Evolutionary conservation across 768 basidiomycete species (phyloP).

Genomic region (Lactifluus echinatus): DNA sequence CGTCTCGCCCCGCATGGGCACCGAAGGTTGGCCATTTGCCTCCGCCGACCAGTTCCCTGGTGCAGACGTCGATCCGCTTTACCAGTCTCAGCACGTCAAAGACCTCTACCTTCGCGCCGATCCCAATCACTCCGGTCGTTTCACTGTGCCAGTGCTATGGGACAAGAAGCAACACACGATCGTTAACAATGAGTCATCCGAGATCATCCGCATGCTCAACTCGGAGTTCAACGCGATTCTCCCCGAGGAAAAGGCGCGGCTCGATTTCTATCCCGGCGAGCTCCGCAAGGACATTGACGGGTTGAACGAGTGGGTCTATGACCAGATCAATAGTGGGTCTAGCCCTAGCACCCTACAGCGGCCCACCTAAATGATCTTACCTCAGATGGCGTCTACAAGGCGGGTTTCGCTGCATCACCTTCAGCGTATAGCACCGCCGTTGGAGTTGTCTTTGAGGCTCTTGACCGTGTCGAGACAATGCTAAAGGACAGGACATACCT

Average conservation of each 20-base stretch:
- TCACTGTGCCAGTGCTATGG: constrained; percentile 89
- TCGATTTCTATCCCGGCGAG: constrained; percentile 73
- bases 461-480: constrained; percentile 75
- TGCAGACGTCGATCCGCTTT: constrained; percentile 68
- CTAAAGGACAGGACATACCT: constrained; percentile 76
- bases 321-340: constrained; percentile 69
- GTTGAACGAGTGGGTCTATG: constrained; percentile 81
- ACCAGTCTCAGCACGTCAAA: constrained; percentile 59
- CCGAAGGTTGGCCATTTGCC: constrained; percentile 83
- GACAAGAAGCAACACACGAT: constrained; percentile 82
- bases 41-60: constrained; percentile 57
- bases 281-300: constrained; percentile 71
- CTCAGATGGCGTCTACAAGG: constrained; percentile 77
- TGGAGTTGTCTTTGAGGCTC: constrained; percentile 58
- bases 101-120: constrained; percentile 80
- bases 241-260: constrained; percentile 49
- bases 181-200: constrained; percentile 93
- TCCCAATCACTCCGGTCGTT: constrained; percentile 64
- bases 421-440: constrained; percentile 77
- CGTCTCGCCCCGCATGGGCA: constrained; percentile 82
- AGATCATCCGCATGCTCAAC: constrained; percentile 94
- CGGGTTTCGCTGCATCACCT: constrained; percentile 80
- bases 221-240: constrained; percentile 69
- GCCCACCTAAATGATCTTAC: neutral
- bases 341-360: neutral